Conservation (phyloP, 176 grass and related monocot species). For the Poa pratensis region DNA sequence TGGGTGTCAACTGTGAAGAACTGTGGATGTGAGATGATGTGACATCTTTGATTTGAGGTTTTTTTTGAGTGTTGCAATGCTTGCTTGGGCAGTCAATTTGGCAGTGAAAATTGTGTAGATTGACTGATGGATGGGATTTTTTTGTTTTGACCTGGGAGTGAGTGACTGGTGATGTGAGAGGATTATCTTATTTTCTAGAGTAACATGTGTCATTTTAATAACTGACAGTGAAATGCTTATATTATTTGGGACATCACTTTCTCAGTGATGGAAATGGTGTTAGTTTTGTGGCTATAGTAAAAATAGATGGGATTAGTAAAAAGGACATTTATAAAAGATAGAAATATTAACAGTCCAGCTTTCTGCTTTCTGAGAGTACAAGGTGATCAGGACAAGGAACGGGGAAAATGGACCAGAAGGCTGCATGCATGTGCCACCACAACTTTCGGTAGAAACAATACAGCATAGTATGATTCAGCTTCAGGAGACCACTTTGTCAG, state of each 20-base stretch:
- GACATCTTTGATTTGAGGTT: conserved; percentile 14
- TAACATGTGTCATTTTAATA: background rate
- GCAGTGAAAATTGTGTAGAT: background rate
- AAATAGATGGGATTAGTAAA: background rate
- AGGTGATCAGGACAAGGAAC: conserved; percentile 14
- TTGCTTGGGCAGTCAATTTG: conserved; percentile 29
- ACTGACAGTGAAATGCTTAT: too few relatives aligned
- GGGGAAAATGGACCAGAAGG: background rate
- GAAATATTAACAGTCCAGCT: background rate
- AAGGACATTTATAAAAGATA: conserved; percentile 1
- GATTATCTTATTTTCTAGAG: background rate
- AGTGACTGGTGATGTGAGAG: conserved; percentile 11
- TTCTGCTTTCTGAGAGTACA: background rate
- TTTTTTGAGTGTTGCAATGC: conserved; percentile 3
- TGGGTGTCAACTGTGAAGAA: background rate
- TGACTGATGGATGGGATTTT: background rate
- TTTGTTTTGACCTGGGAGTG: background rate
- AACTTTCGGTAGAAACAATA: conserved; percentile 53
- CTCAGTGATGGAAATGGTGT: background rate
- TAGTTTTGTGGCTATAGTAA: background rate
- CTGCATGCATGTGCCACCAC: conserved; percentile 41
- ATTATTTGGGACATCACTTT: background rate
- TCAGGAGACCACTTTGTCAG: too few relatives aligned
- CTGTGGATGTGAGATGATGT: conserved; percentile 6
- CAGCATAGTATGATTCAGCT: background rate